Conservation (phyloP, 1,284 basidiomycete species). For the Tylopilus sp. region DNA sequence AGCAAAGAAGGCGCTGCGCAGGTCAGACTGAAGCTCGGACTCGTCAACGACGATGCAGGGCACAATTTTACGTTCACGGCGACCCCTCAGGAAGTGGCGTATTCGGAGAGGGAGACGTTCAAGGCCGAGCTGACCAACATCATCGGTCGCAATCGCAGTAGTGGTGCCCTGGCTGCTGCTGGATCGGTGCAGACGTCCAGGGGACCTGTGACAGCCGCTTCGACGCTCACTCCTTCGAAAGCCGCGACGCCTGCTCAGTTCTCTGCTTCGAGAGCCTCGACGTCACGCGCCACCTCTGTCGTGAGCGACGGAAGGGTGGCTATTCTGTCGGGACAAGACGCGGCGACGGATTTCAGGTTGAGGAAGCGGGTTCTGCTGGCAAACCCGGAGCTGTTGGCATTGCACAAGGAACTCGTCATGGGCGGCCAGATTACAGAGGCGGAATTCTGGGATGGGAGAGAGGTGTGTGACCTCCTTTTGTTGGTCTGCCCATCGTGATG, state of each 20-base stretch:
- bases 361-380: slow-evolving; percentile 77
- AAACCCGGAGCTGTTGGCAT: slow-evolving; percentile 67
- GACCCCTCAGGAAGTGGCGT: slow-evolving; percentile 49
- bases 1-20: slow-evolving; percentile 77
- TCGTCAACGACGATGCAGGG: slow-evolving; percentile 61
- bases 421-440: slow-evolving; percentile 81
- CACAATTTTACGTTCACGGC: slow-evolving; percentile 80
- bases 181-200: slow-evolving; percentile 32
- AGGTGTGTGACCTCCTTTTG: slow-evolving; percentile 49
- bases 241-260: slow-evolving; percentile 26
- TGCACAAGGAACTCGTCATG: slow-evolving; percentile 86
- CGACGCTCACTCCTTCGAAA: slow-evolving; percentile 28
- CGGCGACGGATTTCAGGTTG: slow-evolving; percentile 62
- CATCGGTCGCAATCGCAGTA: slow-evolving; percentile 63
- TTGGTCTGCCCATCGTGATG: neutral
- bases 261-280: slow-evolving; percentile 37
- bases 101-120: slow-evolving; percentile 71
- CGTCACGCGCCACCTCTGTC: slow-evolving; percentile 59
- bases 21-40: slow-evolving; percentile 68
- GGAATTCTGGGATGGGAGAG: slow-evolving; percentile 94
- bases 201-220: slow-evolving; percentile 21
- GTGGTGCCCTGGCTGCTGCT: slow-evolving; percentile 14
- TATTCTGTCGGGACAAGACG: slow-evolving; percentile 54
- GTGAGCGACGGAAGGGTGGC: slow-evolving; percentile 54
- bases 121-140: slow-evolving; percentile 72